These are phyloP conservation scores for Nigrograna mackinnonii DNA, from an alignment of 2,329 filamentous ascomycete genomes.

Conservation along the genomic window DNA sequence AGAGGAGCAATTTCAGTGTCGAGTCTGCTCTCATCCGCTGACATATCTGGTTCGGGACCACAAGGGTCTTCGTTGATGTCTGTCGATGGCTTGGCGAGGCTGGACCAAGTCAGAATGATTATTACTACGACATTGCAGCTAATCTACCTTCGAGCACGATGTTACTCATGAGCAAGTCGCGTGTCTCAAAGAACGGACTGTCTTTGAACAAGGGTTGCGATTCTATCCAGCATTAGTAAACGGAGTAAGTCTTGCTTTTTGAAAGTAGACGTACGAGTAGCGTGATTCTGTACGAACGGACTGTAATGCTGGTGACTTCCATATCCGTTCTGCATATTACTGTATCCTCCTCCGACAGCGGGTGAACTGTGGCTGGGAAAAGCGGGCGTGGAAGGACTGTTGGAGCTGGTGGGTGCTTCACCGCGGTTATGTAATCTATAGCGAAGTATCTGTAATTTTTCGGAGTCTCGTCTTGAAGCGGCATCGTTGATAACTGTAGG, in stretches of 20 bases:
- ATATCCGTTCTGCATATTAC: constrained; percentile 13
- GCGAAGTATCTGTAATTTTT: constrained; percentile 41
- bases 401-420: constrained; percentile 21
- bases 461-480: constrained; percentile 35
- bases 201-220: constrained; percentile 63
- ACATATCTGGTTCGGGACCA: constrained; percentile 58
- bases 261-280: too few species aligned
- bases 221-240: constrained; percentile 32
- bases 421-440: constrained; percentile 47
- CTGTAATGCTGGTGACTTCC: neutral
- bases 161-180: constrained; percentile 66
- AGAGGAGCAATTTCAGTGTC: constrained; percentile 77
- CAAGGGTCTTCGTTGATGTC: constrained; percentile 62
- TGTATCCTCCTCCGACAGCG: constrained; percentile 13
- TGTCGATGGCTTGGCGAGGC: constrained; percentile 64
- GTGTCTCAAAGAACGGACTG: constrained; percentile 83
- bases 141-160: constrained; percentile 76
- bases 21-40: constrained; percentile 62
- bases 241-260: too few species aligned
- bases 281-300: too few species aligned
- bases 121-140: neutral
- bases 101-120: constrained; percentile 26
- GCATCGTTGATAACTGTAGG: constrained; percentile 44
- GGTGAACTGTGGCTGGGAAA: constrained; percentile 5
- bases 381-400: constrained; percentile 20